These are phyloP conservation scores for Akanthomyces muscarius DNA, from an alignment of 2,329 filamentous ascomycete genomes.

Conservation along the genomic window DNA sequence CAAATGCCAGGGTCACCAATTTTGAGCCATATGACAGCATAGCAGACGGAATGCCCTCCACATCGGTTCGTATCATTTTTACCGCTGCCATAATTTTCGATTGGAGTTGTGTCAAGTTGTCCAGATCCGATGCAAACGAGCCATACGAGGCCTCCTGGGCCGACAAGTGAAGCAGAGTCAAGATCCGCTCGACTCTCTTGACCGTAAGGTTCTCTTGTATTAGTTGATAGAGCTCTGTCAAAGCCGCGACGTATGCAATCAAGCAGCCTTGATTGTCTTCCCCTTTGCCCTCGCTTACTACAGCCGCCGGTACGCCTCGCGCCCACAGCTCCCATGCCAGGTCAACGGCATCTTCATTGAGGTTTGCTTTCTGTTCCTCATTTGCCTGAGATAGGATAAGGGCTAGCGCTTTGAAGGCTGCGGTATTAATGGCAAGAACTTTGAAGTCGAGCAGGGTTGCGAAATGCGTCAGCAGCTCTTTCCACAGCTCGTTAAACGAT, in stretches of 20 bases:
- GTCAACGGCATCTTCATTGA: slow-evolving; percentile 52
- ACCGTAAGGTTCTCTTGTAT: slow-evolving; percentile 60
- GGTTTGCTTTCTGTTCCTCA: slow-evolving; percentile 39
- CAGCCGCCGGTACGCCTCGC: slow-evolving; percentile 54
- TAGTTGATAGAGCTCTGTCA: slow-evolving; percentile 74
- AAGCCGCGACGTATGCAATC: slow-evolving; percentile 75
- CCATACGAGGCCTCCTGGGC: slow-evolving; percentile 66
- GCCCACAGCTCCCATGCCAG: slow-evolving; percentile 69
- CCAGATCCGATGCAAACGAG: slow-evolving; percentile 67
- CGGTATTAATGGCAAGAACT: slow-evolving; percentile 67
- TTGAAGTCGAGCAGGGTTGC: slow-evolving; percentile 58
- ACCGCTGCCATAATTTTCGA: slow-evolving; percentile 64
- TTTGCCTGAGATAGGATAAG: slow-evolving; percentile 55
- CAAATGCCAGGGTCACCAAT: slow-evolving; percentile 67
- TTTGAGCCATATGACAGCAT: slow-evolving; percentile 67
- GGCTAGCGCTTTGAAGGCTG: slow-evolving; percentile 63
- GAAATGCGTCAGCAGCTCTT: slow-evolving; percentile 66
- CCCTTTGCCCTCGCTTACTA: slow-evolving; percentile 32
- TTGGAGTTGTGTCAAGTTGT: slow-evolving; percentile 70
- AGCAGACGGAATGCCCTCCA: slow-evolving; percentile 60
- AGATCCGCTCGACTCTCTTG: slow-evolving; percentile 61
- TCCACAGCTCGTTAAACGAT: slow-evolving; percentile 71
- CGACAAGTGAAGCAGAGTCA: slow-evolving; percentile 66
- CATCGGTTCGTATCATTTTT: slow-evolving; percentile 62
- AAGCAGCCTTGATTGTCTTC: slow-evolving; percentile 75